Conservation (phyloP, 768 basidiomycete species). For the Lactifluus pinguis region DNA sequence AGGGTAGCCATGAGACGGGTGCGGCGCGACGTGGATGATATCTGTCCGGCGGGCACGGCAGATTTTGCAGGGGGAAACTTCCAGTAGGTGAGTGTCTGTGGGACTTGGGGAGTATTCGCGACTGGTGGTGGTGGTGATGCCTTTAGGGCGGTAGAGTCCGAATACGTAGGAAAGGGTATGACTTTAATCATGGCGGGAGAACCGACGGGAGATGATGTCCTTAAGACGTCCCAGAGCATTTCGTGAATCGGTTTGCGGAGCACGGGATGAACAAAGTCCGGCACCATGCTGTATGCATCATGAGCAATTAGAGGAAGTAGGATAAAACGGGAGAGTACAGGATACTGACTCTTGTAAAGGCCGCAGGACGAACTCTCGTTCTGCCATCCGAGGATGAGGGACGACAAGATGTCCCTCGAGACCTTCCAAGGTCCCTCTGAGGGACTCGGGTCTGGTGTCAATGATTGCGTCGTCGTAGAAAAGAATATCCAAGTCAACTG, state of each 20-base stretch:
- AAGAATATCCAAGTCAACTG: conserved; percentile 83
- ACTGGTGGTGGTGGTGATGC: conserved; percentile 9
- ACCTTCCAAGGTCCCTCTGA: conserved; percentile 38
- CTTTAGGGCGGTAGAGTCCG: conserved; percentile 23
- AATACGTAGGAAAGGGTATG: conserved; percentile 61
- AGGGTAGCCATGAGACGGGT: conserved; percentile 87
- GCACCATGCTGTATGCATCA: conserved; percentile 56
- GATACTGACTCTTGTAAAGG: conserved; percentile 76
- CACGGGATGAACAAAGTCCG: conserved; percentile 59
- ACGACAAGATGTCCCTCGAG: conserved; percentile 63
- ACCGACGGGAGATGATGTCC: conserved; percentile 22
- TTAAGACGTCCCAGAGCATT: conserved; percentile 37
- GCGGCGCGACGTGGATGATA: conserved; percentile 25
- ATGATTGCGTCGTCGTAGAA: conserved; percentile 57
- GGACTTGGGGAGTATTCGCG: conserved; percentile 6
- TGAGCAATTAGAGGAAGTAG: not conserved
- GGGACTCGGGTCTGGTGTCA: conserved; percentile 42
- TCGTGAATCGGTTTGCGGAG: conserved; percentile 37
- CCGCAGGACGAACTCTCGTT: conserved; percentile 87
- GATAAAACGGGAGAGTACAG: not conserved
- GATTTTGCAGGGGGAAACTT: conserved; percentile 27
- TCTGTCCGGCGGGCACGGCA: conserved; percentile 8
- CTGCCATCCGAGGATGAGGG: conserved; percentile 73
- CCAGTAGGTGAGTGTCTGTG: conserved; percentile 43
- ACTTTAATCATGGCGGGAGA: conserved; percentile 57